A percentile compares a stretch with the other conserved stretches of the same genome.
phyloP scores from a whole-genome alignment of 192 early-diverging fungal species.

The Linnemannia elongata region DNA sequence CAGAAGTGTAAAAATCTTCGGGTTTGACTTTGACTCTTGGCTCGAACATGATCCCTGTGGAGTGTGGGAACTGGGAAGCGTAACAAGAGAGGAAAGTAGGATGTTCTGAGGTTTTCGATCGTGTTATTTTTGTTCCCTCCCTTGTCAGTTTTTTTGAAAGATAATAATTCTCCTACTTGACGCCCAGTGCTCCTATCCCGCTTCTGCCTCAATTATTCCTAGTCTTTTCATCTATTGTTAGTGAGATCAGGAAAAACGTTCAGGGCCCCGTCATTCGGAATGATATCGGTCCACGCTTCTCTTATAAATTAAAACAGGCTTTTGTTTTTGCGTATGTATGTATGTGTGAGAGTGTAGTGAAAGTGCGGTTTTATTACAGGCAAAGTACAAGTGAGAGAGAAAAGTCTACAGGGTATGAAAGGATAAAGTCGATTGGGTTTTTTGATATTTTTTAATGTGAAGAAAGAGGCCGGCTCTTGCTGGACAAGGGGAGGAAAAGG shows the following conservation, averaged over 20 bases:
- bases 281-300: neutral
- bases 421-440: neutral
- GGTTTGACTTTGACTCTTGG: too few species aligned
- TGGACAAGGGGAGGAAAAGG: neutral
- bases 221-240: neutral
- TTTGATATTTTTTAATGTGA: neutral
- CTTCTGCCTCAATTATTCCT: neutral
- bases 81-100: neutral
- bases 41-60: too few species aligned
- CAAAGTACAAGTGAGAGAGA: neutral
- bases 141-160: neutral
- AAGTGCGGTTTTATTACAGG: neutral
- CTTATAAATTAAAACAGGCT: neutral
- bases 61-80: neutral
- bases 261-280: neutral
- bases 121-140: constrained; percentile 4
- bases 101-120: neutral
- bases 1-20: too few species aligned
- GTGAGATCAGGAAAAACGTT: neutral
- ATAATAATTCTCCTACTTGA: neutral
- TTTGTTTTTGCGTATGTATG: neutral
- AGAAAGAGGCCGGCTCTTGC: neutral
- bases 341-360: neutral
- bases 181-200: neutral
- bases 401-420: neutral